These are phyloP conservation scores for Quercus alba DNA, from an alignment of 306 rosid species.

Conservation along the genomic window DNA sequence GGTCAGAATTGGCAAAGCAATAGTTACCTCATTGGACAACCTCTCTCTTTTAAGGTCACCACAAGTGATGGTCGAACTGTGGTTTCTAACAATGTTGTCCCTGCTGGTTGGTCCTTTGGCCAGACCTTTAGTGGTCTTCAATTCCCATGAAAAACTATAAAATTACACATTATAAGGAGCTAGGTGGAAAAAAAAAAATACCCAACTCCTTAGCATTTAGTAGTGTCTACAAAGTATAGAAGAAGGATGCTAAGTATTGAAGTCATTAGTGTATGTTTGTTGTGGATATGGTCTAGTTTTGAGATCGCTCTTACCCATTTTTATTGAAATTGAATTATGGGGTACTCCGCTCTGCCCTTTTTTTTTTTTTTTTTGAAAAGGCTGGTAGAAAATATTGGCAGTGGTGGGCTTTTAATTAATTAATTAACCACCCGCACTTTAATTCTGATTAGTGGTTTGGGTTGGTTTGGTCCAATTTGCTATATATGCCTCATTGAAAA, in stretches of 20 bases:
- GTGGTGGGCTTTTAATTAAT: constrained; percentile 40
- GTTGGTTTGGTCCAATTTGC: not conserved
- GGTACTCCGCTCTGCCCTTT: constrained; percentile 18
- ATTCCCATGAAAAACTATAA: constrained; percentile 24
- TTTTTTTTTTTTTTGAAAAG: constrained; percentile 20
- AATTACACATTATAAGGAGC: not conserved
- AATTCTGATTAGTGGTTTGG: not conserved
- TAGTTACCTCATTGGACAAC: constrained; percentile 57
- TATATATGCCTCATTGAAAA: not conserved
- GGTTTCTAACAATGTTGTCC: constrained; percentile 46
- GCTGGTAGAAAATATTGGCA: constrained; percentile 31
- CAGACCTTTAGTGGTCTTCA: constrained; percentile 65
- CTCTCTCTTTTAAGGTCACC: constrained; percentile 65
- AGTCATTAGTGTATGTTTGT: constrained; percentile 7
- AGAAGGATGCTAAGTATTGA: not conserved
- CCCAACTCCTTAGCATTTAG: not conserved
- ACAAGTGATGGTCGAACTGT: constrained; percentile 63
- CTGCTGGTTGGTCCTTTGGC: constrained; percentile 69
- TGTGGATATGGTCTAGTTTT: constrained; percentile 37
- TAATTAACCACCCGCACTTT: constrained; percentile 43
- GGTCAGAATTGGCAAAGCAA: constrained; percentile 93
- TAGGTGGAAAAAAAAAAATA: not conserved
- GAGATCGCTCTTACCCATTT: constrained; percentile 21
- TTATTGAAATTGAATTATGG: constrained; percentile 14
- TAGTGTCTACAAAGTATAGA: not conserved